phyloP scores from a whole-genome alignment of 257 asterid genomes.

The Mitragyna speciosa region DNA sequence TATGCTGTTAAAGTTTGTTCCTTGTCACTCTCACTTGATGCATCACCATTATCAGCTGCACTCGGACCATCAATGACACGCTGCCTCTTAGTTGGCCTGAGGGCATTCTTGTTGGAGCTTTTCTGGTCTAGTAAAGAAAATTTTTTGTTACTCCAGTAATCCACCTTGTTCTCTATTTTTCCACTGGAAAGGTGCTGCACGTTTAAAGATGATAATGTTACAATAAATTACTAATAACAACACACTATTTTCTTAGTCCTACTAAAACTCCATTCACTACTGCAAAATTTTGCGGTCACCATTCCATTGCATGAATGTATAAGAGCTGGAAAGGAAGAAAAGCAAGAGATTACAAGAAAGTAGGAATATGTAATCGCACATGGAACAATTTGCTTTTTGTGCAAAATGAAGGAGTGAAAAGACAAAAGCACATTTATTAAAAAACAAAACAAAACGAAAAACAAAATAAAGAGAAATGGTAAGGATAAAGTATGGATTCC shows the following conservation, averaged over 20 bases:
- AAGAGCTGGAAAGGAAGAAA: not conserved
- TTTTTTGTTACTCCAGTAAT: conserved; percentile 38
- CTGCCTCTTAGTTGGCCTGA: conserved; percentile 81
- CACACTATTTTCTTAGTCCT: not conserved
- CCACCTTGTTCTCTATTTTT: conserved; percentile 54
- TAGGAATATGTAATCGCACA: not conserved
- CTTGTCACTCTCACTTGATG: conserved; percentile 89
- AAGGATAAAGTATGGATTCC: not conserved
- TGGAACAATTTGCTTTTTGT: not conserved
- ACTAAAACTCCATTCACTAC: not conserved
- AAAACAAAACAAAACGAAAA: not conserved
- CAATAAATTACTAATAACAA: not conserved
- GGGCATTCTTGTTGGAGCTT: conserved; percentile 36
- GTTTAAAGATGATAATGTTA: conserved; percentile 1
- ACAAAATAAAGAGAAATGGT: not conserved
- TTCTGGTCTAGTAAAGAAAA: conserved; percentile 58
- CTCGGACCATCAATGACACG: conserved; percentile 57
- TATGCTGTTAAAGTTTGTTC: conserved; percentile 71
- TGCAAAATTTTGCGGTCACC: not conserved
- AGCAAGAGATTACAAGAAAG: not conserved
- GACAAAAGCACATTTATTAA: not conserved
- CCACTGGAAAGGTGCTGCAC: conserved; percentile 66
- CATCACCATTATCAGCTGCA: conserved; percentile 51
- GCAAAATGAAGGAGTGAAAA: not conserved
- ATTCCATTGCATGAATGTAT: not conserved